Evolutionary conservation across 257 asterid genomes (phyloP).

Genomic region (Salvia miltiorrhiza): DNA sequence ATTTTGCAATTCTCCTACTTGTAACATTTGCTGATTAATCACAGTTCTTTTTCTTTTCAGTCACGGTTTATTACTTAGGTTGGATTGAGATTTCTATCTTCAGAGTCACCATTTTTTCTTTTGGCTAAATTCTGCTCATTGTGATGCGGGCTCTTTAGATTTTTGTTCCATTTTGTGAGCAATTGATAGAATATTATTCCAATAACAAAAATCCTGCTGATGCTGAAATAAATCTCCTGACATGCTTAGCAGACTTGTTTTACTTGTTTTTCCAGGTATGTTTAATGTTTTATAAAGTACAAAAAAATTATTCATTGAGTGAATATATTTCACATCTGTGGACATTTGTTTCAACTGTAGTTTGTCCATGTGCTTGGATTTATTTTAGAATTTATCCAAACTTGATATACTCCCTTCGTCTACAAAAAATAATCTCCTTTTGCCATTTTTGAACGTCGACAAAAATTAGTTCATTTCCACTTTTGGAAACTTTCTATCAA

Average conservation of each 20-base stretch:
- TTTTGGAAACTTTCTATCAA: too few species aligned
- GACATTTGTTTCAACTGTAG: slow-evolving; percentile 9
- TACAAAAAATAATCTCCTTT: too few species aligned
- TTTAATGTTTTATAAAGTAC: slow-evolving; percentile 11
- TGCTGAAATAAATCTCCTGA: slow-evolving; percentile 82
- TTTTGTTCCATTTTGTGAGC: slow-evolving; percentile 92
- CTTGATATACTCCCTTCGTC: too few species aligned
- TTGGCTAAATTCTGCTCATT: background rate
- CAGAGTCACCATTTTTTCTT: background rate
- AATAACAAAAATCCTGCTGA: slow-evolving; percentile 65
- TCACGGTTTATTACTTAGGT: too few species aligned
- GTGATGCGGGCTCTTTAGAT: slow-evolving; percentile 85
- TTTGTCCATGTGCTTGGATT: background rate
- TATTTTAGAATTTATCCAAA: background rate
- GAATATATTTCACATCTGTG: slow-evolving; percentile 5
- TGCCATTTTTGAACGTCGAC: too few species aligned
- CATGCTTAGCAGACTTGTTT: slow-evolving; percentile 88
- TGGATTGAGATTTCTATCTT: background rate
- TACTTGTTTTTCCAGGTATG: slow-evolving; percentile 79
- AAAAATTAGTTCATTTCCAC: too few species aligned
- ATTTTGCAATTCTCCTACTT: too few species aligned
- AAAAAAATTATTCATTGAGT: background rate
- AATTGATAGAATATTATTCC: slow-evolving; percentile 76
- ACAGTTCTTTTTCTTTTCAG: too few species aligned
- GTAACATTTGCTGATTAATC: too few species aligned